A percentile compares a stretch with the other conserved stretches of the same genome.
phyloP scores from a whole-genome alignment of 805 yeast genomes.

The Tetrapisispora phaffii region DNA sequence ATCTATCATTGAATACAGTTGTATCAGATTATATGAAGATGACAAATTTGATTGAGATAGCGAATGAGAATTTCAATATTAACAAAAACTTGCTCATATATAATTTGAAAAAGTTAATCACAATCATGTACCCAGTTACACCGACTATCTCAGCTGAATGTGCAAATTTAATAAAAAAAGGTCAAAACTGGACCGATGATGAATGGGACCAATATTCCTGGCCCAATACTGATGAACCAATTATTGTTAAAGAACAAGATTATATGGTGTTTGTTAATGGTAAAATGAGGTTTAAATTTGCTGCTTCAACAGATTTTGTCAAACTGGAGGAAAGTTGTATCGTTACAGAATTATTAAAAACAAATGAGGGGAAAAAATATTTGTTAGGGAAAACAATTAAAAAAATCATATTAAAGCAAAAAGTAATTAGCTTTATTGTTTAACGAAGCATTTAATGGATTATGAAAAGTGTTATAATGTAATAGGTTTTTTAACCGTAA shows the following conservation, averaged over 20 bases:
- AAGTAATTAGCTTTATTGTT: conserved; percentile 37
- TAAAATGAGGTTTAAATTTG: conserved; percentile 43
- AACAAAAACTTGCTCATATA: conserved; percentile 36
- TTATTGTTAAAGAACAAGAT: conserved; percentile 31
- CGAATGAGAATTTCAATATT: conserved; percentile 31
- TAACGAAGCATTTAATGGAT: neutral
- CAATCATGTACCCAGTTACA: conserved; percentile 67
- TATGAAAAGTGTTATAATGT: too few relatives aligned
- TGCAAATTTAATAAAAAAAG: conserved; percentile 41
- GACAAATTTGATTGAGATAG: conserved; percentile 41
- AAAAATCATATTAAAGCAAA: conserved; percentile 47
- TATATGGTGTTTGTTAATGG: conserved; percentile 70
- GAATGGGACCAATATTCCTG: conserved; percentile 37
- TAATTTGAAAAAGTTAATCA: conserved; percentile 43
- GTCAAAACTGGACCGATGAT: conserved; percentile 5
- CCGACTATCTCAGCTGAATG: conserved; percentile 81
- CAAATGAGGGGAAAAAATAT: conserved; percentile 35
- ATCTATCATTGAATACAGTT: conserved; percentile 68
- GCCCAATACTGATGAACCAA: conserved; percentile 43
- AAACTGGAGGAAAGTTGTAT: conserved; percentile 30
- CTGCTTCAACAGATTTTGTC: conserved; percentile 31
- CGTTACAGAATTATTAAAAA: conserved; percentile 28
- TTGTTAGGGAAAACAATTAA: conserved; percentile 34
- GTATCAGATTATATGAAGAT: conserved; percentile 85
- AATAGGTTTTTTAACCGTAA: too few relatives aligned